phyloP scores from a whole-genome alignment of 257 asterid genomes.

The Fraxinus anomala region DNA sequence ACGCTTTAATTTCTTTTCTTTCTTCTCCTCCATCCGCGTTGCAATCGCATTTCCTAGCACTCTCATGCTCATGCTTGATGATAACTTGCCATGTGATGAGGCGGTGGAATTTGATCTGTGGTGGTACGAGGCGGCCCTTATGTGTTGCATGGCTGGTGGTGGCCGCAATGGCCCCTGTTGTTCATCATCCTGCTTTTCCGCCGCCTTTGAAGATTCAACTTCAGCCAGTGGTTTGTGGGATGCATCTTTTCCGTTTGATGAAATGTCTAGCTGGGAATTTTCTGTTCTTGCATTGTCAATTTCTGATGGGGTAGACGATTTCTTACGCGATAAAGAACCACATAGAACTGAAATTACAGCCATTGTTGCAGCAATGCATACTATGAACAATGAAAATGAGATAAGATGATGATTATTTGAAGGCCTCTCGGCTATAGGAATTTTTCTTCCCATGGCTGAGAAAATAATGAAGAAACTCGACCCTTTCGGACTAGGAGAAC shows the following conservation, averaged over 20 bases:
- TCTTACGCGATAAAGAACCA: constrained; percentile 46
- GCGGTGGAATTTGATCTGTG: constrained; percentile 43
- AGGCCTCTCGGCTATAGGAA: constrained; percentile 36
- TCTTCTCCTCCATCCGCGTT: constrained; percentile 27
- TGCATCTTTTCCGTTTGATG: neutral
- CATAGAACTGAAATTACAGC: constrained; percentile 57
- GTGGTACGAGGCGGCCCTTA: constrained; percentile 41
- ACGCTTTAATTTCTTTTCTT: constrained; percentile 38
- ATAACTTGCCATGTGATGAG: constrained; percentile 29
- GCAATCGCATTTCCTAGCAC: constrained; percentile 32
- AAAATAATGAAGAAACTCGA: constrained; percentile 4
- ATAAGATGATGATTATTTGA: constrained; percentile 29
- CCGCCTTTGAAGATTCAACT: neutral
- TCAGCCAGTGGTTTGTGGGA: neutral
- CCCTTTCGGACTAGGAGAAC: neutral
- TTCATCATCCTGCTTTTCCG: neutral
- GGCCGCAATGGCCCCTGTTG: constrained; percentile 20
- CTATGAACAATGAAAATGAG: constrained; percentile 30
- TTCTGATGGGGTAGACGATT: constrained; percentile 22
- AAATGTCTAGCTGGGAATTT: neutral
- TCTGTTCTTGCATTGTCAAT: constrained; percentile 1
- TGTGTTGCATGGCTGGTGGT: constrained; percentile 28
- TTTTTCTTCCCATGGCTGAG: constrained; percentile 52
- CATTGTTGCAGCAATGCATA: constrained; percentile 35
- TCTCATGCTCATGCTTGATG: constrained; percentile 55